Base-by-base conservation (phyloP, 257 asterid genomes). In the Petrea volubilis region DNA sequence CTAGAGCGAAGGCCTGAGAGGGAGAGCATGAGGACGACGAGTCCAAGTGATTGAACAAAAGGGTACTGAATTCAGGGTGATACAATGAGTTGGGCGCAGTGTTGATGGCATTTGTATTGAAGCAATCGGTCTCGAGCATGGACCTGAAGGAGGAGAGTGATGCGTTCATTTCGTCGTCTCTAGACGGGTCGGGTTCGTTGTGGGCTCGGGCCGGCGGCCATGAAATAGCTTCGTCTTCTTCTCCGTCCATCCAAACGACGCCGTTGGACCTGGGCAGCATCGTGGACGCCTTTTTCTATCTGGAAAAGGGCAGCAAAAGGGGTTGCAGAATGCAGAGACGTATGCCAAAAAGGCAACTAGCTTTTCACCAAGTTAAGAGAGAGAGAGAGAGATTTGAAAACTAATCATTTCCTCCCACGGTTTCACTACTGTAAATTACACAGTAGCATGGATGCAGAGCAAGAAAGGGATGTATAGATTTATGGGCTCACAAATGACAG, bases 181-280 rank as follows among this genome's bases (percentile, higher is more conserved):
- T 47, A n/a, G 71, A 57, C 4, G 61, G 23, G 21, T 67, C 74
- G 28, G 12, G 50, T 4, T 81, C 68, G 49, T 27, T 49, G 40
- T 65, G 64, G 64, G n/a, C 0, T 3, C 53, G 71, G n/a, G n/a
- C n/a, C 6, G 28, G 58, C 47, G 81, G 82, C 84, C 84, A 82
- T 38, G 81, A 72, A 68, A 71, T 13, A 28, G 80, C 78, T 34
- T 73, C 83, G 0, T 68, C 86, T 6, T 64, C 81, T 53, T 65
- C 76, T 15, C 74, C 84, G 73, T 70, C 82, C 78, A 73, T 69
- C 86, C 84, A 82, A 27, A 74, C 76, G 75, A 68, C 74, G 81
- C 73, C 85, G 85, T 74, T 67, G 55, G 84, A 69, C 77, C 77
- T 60, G 64, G 86, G 86, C 8, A 82, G 73, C 86, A 82, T 82